Conservation (phyloP, 768 basidiomycete species). For the Amanita pseudoporphyria region DNA sequence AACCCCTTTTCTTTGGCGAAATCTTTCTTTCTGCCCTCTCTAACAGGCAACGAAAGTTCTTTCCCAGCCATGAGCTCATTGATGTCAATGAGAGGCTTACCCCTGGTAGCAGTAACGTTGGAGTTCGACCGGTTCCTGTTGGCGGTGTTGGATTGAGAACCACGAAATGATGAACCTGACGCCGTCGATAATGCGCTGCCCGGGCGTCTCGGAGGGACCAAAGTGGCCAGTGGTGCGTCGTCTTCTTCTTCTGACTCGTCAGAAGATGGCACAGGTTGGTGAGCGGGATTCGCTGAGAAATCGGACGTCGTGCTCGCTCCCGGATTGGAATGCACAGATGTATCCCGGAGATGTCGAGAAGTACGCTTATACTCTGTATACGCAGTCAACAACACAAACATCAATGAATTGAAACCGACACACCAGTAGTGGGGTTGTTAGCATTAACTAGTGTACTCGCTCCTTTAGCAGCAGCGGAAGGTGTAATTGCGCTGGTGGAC, state of each 20-base stretch:
- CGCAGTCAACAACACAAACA: slow-evolving; percentile 5
- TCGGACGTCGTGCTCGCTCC: slow-evolving; percentile 4
- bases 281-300: neutral
- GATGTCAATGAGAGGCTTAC: slow-evolving; percentile 45
- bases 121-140: slow-evolving; percentile 18
- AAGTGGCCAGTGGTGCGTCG: slow-evolving; percentile 54
- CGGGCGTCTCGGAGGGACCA: slow-evolving; percentile 55
- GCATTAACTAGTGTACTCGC: slow-evolving; percentile 32
- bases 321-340: slow-evolving; percentile 19
- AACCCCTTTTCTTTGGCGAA: slow-evolving; percentile 32
- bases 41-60: slow-evolving; percentile 11
- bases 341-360: slow-evolving; percentile 19
- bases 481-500: slow-evolving; percentile 50
- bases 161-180: neutral
- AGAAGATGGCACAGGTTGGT: slow-evolving; percentile 10
- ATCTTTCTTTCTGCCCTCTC: slow-evolving; percentile 17
- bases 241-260: slow-evolving; percentile 35
- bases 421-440: slow-evolving; percentile 11
- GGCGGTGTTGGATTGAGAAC: neutral
- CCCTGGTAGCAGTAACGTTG: slow-evolving; percentile 14
- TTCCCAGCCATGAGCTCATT: slow-evolving; percentile 27
- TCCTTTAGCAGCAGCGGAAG: slow-evolving; percentile 39
- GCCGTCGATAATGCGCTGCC: slow-evolving; percentile 43
- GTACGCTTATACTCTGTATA: slow-evolving; percentile 11
- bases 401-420: slow-evolving; percentile 2